Evolutionary conservation across 1,284 basidiomycete genomes (phyloP), one percentile per base, ranked within the genome.

Genomic region (Stereum hirsutum): DNA sequence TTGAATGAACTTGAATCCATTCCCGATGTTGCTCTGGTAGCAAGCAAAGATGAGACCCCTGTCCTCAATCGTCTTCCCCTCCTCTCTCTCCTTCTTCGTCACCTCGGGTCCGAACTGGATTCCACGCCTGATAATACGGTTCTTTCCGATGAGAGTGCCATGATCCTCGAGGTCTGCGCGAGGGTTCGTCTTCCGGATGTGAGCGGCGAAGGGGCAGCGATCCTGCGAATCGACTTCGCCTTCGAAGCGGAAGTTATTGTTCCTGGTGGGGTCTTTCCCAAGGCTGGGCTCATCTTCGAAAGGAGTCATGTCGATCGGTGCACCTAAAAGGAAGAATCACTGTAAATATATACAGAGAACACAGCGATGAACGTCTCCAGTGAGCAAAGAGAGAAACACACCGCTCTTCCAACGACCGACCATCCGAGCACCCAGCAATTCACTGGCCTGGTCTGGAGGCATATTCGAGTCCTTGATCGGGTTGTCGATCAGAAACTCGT

Each of bases 1-100:
- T 17, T 35, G 33, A 19, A 35, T 12, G 33, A 35, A 35, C 17
- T 35, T n/a, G 33, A 35, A 35, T n/a, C 33, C 33, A 35, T 35
- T 35, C 3, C 15, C 11, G 33, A 35, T 35, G 33, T 35, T 35
- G 6, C 11, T 17, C 15, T 35, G 33, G 15, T 35, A 35, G 8
- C 11, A 10, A 6, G 17, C 33, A 8, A 35, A 35, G 10, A 35
- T 12, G 21, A 35, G 33, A 19, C 33, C 33, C 17, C 33, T n/a
- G 15, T 20, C 33, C 10, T 35, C 15, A 8, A n/a, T 35, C 10
- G 33, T 35, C 7, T 35, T 35, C 15, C 21, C 10, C 10, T 10
- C 33, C 15, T 19, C 10, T 8, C 21, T 10, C 33, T 35, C 33
- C 33, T 35, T 20, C 17, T 10, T 20, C 11, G 33, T 35, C 10